Evolutionary conservation across 352 stramenopile species (phyloP).

Genomic region (Phytophthora capsici): DNA sequence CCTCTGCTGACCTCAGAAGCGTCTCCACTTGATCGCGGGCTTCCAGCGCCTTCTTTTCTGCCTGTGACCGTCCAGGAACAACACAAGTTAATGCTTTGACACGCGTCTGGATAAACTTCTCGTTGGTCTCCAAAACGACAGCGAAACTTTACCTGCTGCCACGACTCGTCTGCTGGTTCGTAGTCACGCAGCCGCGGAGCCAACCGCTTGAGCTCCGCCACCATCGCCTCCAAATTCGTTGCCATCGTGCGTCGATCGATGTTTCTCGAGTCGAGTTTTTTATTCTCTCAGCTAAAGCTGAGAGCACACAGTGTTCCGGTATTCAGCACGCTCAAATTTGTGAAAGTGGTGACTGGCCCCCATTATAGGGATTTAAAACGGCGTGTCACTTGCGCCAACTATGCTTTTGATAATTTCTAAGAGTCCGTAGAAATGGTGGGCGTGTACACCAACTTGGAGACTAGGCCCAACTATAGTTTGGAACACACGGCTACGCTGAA

Average conservation of each 20-base stretch:
- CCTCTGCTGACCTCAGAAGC: constrained; percentile 59
- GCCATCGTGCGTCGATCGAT: constrained; percentile 21
- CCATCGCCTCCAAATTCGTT: constrained; percentile 42
- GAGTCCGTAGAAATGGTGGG: too few species aligned
- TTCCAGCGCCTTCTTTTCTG: constrained; percentile 53
- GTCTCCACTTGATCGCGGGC: constrained; percentile 58
- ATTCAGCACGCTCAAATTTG: too few species aligned
- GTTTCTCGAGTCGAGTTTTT: not conserved
- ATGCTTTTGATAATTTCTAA: too few species aligned
- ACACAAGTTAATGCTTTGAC: not conserved
- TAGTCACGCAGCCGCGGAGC: constrained; percentile 66
- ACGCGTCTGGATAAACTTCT: not conserved
- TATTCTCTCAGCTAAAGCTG: too few species aligned
- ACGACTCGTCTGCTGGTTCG: constrained; percentile 55
- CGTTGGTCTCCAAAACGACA: not conserved
- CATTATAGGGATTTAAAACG: too few species aligned
- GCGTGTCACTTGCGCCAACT: too few species aligned
- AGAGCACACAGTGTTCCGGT: too few species aligned
- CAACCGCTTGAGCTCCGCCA: constrained; percentile 61
- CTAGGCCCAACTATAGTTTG: too few species aligned
- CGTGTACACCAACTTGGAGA: too few species aligned
- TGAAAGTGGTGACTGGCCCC: too few species aligned
- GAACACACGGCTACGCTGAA: too few species aligned
- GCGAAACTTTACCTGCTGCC: constrained; percentile 55
- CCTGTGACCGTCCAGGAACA: constrained; percentile 34